Evolutionary conservation across 2,329 filamentous ascomycete genomes (phyloP).

Genomic region (Trichoderma sp.): DNA sequence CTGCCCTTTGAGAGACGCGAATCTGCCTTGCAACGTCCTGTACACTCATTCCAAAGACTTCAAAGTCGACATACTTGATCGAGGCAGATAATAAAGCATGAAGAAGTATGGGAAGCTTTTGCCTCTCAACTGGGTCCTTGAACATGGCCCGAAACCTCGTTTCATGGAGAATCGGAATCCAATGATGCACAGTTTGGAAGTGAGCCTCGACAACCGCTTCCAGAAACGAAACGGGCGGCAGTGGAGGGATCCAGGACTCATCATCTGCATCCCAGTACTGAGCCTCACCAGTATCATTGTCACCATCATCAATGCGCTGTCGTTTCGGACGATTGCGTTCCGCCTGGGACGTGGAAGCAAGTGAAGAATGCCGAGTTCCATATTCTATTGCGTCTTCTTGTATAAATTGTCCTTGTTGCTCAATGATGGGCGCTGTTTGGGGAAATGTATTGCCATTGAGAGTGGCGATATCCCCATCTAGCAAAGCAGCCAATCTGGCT

Average conservation of each 20-base stretch:
- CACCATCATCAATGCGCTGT: not conserved
- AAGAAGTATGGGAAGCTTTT: conserved; percentile 3
- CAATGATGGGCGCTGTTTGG: not conserved
- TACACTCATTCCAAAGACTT: conserved; percentile 4
- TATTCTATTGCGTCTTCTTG: not conserved
- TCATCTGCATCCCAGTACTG: not conserved
- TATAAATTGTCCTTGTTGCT: not conserved
- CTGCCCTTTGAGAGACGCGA: conserved; percentile 4
- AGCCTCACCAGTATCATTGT: not conserved
- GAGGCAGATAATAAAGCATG: conserved; percentile 13
- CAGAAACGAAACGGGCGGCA: not conserved
- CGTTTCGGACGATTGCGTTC: not conserved
- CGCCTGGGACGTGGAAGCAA: not conserved
- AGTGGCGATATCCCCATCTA: not conserved
- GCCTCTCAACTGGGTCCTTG: not conserved
- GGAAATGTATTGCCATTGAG: not conserved
- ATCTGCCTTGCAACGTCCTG: conserved; percentile 14
- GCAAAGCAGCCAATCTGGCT: not conserved
- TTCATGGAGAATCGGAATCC: conserved; percentile 23
- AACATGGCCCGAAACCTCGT: conserved; percentile 18
- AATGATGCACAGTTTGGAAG: conserved; percentile 22
- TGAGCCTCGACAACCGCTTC: conserved; percentile 22
- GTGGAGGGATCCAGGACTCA: not conserved
- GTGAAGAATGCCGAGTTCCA: not conserved
- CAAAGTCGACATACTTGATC: conserved; percentile 23